Conservation (phyloP, 2,329 filamentous ascomycete species). For the Neofusicoccum parvum region DNA sequence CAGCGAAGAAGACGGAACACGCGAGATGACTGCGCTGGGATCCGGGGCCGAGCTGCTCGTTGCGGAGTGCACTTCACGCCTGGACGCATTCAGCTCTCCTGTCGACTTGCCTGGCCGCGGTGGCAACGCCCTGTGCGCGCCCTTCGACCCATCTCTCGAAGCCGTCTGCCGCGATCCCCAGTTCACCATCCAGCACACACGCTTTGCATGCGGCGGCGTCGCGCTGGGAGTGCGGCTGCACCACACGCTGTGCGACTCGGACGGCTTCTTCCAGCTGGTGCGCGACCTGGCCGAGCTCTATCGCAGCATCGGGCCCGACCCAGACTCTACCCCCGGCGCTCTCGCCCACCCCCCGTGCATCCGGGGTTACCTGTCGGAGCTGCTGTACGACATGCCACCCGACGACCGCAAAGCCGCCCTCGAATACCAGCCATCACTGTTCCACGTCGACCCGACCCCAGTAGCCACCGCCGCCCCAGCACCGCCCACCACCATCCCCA, state of each 20-base stretch:
- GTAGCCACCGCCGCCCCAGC: background rate
- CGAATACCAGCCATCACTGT: background rate
- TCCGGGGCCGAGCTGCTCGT: background rate
- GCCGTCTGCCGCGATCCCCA: background rate
- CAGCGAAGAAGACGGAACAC: background rate
- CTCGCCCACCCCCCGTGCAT: background rate
- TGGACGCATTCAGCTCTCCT: background rate
- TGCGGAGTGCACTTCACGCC: background rate
- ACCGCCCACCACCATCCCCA: too few relatives aligned
- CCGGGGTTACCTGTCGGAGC: background rate
- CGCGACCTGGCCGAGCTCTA: conserved; percentile 3
- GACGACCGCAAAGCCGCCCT: background rate
- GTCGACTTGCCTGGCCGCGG: background rate
- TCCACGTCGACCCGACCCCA: background rate
- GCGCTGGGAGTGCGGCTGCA: background rate
- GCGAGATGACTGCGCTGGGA: background rate
- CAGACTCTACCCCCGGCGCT: background rate
- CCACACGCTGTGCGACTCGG: background rate
- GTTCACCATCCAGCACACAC: conserved; percentile 2
- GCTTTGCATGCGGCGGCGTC: conserved; percentile 1
- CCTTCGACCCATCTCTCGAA: background rate
- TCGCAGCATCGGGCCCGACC: background rate
- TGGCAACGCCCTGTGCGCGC: conserved; percentile 1
- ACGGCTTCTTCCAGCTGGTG: background rate
- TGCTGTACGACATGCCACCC: background rate